A percentile compares a stretch with the other conserved stretches of the same genome.
Evolutionary conservation across 2,329 filamentous ascomycete genomes (phyloP).

Genomic region (Daldinia sp.): DNA sequence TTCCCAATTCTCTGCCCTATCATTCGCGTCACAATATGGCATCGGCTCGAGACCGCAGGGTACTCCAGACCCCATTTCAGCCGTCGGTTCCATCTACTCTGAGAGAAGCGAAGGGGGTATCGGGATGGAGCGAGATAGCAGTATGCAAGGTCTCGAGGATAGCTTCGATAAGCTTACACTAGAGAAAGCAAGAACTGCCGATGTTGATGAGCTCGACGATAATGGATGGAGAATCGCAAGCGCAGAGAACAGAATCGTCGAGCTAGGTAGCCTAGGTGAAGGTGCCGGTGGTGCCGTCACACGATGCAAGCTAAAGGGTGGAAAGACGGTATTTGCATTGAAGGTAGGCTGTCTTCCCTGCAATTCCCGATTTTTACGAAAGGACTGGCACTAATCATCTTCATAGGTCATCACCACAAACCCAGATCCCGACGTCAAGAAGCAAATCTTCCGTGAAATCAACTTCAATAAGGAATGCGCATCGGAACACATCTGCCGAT

Average conservation of each 20-base stretch:
- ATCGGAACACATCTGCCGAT: constrained; percentile 94
- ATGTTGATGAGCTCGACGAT: constrained; percentile 94
- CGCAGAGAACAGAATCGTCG: constrained; percentile 84
- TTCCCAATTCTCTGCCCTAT: constrained; percentile 85
- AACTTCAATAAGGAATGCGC: constrained; percentile 98
- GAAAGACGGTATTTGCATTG: constrained; percentile 93
- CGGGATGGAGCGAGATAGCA: constrained; percentile 84
- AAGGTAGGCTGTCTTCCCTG: constrained; percentile 70
- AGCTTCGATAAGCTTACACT: constrained; percentile 79
- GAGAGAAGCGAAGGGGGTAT: constrained; percentile 78
- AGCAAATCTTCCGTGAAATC: constrained; percentile 95
- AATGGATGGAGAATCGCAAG: constrained; percentile 95
- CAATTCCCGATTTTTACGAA: not conserved
- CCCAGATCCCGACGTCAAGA: constrained; percentile 96
- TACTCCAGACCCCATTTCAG: constrained; percentile 85
- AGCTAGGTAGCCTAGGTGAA: constrained; percentile 90
- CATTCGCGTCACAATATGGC: constrained; percentile 77
- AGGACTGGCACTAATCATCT: constrained; percentile 34
- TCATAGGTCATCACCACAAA: constrained; percentile 96
- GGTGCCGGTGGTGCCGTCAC: constrained; percentile 96
- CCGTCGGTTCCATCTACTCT: constrained; percentile 85
- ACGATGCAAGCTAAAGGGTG: constrained; percentile 84
- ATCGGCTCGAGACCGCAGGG: constrained; percentile 72
- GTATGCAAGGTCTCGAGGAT: constrained; percentile 77
- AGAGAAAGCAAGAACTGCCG: constrained; percentile 82